Evolutionary conservation across 2,329 filamentous ascomycete species (phyloP).

Genomic region (Pyricularia grisea): DNA sequence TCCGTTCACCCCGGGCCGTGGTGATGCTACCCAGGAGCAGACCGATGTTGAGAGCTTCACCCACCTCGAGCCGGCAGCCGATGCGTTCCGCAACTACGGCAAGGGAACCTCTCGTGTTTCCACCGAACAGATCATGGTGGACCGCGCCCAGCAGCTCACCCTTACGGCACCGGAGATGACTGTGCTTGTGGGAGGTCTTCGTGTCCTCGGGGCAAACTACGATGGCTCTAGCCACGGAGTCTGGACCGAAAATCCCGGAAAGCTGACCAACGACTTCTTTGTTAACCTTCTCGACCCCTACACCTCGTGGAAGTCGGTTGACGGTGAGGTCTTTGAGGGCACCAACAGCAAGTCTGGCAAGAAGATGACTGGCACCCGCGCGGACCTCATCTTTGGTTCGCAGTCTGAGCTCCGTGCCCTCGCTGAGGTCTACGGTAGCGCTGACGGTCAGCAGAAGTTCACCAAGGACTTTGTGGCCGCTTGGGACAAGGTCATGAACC

Average conservation of each 20-base stretch:
- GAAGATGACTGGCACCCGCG: slow-evolving; percentile 61
- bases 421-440: slow-evolving; percentile 57
- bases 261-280: slow-evolving; percentile 76
- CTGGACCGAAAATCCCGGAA: slow-evolving; percentile 57
- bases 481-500: slow-evolving; percentile 67
- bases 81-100: slow-evolving; percentile 76
- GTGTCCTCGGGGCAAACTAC: slow-evolving; percentile 60
- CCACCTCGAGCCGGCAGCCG: slow-evolving; percentile 59
- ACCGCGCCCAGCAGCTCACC: slow-evolving; percentile 61
- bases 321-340: slow-evolving; percentile 49
- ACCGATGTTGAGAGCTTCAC: slow-evolving; percentile 57
- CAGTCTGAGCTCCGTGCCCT: slow-evolving; percentile 64
- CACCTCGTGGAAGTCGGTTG: slow-evolving; percentile 54
- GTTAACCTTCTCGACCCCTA: slow-evolving; percentile 64
- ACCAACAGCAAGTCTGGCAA: slow-evolving; percentile 59
- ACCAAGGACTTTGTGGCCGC: slow-evolving; percentile 60
- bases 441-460: slow-evolving; percentile 53
- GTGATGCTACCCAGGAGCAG: slow-evolving; percentile 61
- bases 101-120: slow-evolving; percentile 48
- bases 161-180: slow-evolving; percentile 64
- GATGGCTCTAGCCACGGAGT: slow-evolving; percentile 60
- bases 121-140: slow-evolving; percentile 62
- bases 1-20: slow-evolving; percentile 65
- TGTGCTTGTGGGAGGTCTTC: slow-evolving; percentile 63
- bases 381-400: slow-evolving; percentile 60